A percentile compares a stretch with the other conserved stretches of the same genome.
Evolutionary conservation across 495 filamentous ascomycete genomes (phyloP).

Genomic region (Jackrogersella multiformis): DNA sequence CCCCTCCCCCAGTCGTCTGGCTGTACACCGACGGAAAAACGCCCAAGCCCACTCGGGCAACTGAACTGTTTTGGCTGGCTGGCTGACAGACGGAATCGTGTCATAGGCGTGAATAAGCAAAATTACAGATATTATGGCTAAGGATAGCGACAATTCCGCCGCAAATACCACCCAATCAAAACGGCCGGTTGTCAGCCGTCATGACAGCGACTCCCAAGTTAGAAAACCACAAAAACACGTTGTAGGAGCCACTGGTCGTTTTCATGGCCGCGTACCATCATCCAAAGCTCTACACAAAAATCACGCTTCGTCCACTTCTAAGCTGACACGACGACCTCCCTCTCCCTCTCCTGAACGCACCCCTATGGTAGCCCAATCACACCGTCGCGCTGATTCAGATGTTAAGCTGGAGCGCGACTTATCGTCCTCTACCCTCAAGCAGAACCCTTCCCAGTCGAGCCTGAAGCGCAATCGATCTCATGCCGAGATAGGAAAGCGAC

Average conservation of each 20-base stretch:
- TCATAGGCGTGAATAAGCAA: slow-evolving; percentile 33
- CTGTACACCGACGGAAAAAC: slow-evolving; percentile 36
- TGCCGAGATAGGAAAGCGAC: slow-evolving; percentile 57
- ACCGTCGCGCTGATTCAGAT: slow-evolving; percentile 57
- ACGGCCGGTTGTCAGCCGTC: slow-evolving; percentile 49
- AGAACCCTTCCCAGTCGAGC: slow-evolving; percentile 56
- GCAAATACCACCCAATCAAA: slow-evolving; percentile 59
- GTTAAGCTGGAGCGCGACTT: slow-evolving; percentile 49
- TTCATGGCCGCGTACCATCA: slow-evolving; percentile 55
- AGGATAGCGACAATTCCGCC: slow-evolving; percentile 38
- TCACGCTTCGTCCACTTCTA: slow-evolving; percentile 51
- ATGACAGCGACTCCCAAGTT: slow-evolving; percentile 50
- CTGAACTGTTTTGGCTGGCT: slow-evolving; percentile 38
- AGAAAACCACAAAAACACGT: slow-evolving; percentile 56
- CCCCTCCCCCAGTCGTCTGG: slow-evolving; percentile 26
- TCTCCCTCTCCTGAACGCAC: slow-evolving; percentile 51
- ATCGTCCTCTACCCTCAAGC: slow-evolving; percentile 52
- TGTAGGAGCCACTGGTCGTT: slow-evolving; percentile 49
- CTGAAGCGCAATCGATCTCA: slow-evolving; percentile 62
- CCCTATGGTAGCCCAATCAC: slow-evolving; percentile 44
- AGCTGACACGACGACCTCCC: slow-evolving; percentile 50
- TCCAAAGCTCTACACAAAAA: slow-evolving; percentile 58
- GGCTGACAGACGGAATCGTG: slow-evolving; percentile 34
- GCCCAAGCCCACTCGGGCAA: slow-evolving; percentile 36
- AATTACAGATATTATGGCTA: slow-evolving; percentile 32